phyloP scores from a whole-genome alignment of 148 eudicot genomes.

The Limonium bicolor region DNA sequence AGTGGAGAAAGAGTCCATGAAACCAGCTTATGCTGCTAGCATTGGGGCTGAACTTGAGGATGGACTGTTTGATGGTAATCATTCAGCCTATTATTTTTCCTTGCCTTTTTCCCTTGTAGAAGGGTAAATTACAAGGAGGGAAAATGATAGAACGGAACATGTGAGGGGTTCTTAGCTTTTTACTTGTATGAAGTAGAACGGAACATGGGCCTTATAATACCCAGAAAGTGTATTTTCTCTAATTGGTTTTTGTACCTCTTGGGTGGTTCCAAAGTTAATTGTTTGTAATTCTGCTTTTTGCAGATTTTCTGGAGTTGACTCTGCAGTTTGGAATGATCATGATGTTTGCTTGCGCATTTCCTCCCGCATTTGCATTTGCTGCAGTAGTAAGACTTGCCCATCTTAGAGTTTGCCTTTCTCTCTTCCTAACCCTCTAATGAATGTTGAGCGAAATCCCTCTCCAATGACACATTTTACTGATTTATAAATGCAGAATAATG shows the following conservation, averaged over 20 bases:
- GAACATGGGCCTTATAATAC: no score
- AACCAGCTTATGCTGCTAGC: slow-evolving; percentile 80
- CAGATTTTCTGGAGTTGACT: slow-evolving; percentile 87
- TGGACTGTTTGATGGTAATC: slow-evolving; percentile 93
- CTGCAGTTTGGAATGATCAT: slow-evolving; percentile 95
- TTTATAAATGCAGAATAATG: slow-evolving; percentile 77
- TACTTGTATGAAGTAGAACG: neutral
- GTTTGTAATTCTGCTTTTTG: slow-evolving; percentile 7
- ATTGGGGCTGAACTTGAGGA: slow-evolving; percentile 93
- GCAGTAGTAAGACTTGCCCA: slow-evolving; percentile 58
- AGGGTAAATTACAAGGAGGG: no score
- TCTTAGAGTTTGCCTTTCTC: no score
- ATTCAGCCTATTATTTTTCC: neutral
- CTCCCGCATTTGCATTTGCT: slow-evolving; percentile 76
- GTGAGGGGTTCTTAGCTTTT: no score
- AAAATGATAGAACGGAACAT: no score
- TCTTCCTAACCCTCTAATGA: neutral
- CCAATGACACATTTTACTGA: no score
- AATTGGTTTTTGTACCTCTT: no score
- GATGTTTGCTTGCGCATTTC: slow-evolving; percentile 99
- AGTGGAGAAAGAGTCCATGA: slow-evolving; percentile 88
- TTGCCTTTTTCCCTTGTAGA: neutral
- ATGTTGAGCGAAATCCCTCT: no score
- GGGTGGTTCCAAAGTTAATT: no score
- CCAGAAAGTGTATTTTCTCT: no score